Evolutionary conservation across 305 asterid genomes (phyloP), one percentile per base, ranked within the genome.

Genomic region (Solanum hybrid): DNA sequence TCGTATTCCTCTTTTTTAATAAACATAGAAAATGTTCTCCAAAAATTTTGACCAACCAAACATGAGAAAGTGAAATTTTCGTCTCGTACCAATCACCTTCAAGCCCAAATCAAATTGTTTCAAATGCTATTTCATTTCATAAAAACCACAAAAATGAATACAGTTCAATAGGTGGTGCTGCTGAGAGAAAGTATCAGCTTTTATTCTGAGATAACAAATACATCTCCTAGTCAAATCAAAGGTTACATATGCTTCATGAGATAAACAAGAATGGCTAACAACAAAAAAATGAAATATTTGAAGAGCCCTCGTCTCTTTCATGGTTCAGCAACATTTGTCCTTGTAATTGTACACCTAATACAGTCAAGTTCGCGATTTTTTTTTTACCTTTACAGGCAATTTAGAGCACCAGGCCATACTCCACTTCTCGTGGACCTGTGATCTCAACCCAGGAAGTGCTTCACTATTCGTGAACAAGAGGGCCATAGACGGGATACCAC

Each of bases 401-500:
- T 56, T 31, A 4, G 45, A 85, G 76, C 38, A 34, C 76, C n/a
- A 6, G 32, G 6, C 3, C 40, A 56, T 51, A 51, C 87, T 84
- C 42, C 87, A 56, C 76, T 31, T 85, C 87, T 19, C 42, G 31
- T 51, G 45, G 45, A 85, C 22, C 71, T 84, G 71, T 31, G 31
- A 84, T 51, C 36, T 84, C 42, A 22, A 84, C 31, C 75, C 87
- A 31, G 76, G 45, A 19, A 34, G 29, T 34, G 75, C 92, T 91
- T 96, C 95, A 96, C 93, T 95, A 96, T 91, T 98, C 99, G 78
- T 96, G 99, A 90, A 98, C 98, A 86, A 98, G 99, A 90, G 99
- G 98, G 91, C 93, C 94, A 96, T 98, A 96, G 87, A 98, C 78
- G 19, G 99, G 99, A 90, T 87, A 94, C 99, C 99, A 98, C 99